These are phyloP conservation scores for Calophaca sinica DNA, from an alignment of 306 rosid genomes.

Conservation along the genomic window DNA sequence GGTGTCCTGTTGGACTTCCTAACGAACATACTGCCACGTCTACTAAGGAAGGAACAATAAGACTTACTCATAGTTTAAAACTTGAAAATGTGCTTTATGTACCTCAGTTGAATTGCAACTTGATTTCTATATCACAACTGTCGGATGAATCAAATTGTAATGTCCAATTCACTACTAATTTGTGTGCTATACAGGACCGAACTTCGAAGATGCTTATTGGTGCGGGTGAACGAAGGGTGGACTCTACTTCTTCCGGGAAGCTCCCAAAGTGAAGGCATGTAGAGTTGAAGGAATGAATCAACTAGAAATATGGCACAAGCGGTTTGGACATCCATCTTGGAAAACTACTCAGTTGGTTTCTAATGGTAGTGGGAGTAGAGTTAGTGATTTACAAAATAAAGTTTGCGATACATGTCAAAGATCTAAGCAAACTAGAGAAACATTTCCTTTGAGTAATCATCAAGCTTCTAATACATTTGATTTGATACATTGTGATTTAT, in stretches of 20 bases:
- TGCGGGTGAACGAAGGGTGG: neutral
- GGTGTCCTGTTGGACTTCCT: neutral
- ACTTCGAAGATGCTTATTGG: conserved; percentile 5
- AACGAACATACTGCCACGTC: neutral
- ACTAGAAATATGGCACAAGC: conserved; percentile 5
- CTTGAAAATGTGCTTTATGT: conserved; percentile 5
- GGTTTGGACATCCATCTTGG: conserved; percentile 5
- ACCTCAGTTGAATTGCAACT: neutral
- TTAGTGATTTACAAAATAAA: neutral
- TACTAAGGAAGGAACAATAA: neutral
- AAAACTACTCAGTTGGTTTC: neutral
- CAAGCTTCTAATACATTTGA: neutral
- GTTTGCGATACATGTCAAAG: neutral
- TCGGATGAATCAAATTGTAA: neutral
- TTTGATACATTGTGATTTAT: neutral
- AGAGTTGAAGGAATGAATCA: neutral
- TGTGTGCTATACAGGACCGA: neutral
- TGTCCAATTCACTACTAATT: neutral
- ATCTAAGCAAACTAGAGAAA: neutral
- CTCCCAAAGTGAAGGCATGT: neutral
- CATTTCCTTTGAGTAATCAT: neutral
- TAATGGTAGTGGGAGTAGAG: neutral
- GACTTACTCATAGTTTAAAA: neutral
- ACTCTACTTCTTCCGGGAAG: neutral
- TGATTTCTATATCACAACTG: neutral